Evolutionary conservation across 2,329 filamentous ascomycete species (phyloP), one percentile per base, ranked within the genome.

Genomic region (Sclerotinia trifoliorum): DNA sequence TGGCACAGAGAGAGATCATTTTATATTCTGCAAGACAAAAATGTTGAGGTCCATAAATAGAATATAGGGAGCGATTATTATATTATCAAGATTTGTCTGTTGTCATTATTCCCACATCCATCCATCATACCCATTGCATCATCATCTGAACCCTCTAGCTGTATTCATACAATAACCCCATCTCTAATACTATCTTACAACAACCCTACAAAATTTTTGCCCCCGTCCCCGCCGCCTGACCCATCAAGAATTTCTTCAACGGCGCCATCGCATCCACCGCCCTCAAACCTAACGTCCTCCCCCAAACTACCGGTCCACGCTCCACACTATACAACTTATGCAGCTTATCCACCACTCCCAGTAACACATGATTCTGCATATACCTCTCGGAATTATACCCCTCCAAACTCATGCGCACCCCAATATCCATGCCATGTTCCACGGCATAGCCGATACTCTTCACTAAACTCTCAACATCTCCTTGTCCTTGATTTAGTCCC

Each of bases 401-500:
- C 78, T 97, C 94, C 35, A 99, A 83, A 5, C 90, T 89, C 78
- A 96, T 84, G 48, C 86, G 81, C 24, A 88, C 87, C 32, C 95
- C 95, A 44, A 98, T 86, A 76, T 99, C 95, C 83, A 93, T 91
- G 0, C 95, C 95, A 71, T 95, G 91, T 55, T 84, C 81, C 24
- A 96, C 89, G 4, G 93, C 91, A 73, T 89, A 89, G 70, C 88
- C 87, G 63, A 99, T 90, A 0, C 88, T 88, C 71, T 84, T 85
- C 8, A 89, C 88, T 0, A 99, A 85, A 65, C 90, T 90, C 74
- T 92, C 89, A 0, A 95, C 91, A 77, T 99, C 95, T 24, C 88
- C 93, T 71, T 98, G 90, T 1, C 95, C 95, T 75, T 96, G 91
- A 77, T 99, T 99, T 19, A 99, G 83, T 1, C 95, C 95, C 79